These are phyloP conservation scores for Rhizopus sp. DNA, from an alignment of 371 early-diverging fungal genomes.

Conservation along the genomic window DNA sequence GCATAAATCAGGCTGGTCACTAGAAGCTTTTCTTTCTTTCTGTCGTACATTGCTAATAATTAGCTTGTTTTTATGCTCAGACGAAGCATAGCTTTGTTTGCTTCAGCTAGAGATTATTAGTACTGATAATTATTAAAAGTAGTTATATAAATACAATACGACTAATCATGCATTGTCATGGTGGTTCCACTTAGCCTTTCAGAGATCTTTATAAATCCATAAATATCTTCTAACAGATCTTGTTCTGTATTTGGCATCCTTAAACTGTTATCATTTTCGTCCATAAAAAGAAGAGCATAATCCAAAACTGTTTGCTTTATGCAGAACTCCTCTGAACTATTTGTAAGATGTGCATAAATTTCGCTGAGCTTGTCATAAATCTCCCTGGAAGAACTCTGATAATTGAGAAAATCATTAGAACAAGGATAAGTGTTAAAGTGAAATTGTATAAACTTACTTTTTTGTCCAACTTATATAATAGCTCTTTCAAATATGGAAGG, in stretches of 20 bases:
- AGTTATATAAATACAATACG: slow-evolving; percentile 9
- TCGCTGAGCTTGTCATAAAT: slow-evolving; percentile 8
- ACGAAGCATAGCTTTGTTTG: too few relatives aligned
- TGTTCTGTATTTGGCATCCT: slow-evolving; percentile 13
- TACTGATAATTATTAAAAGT: not conserved
- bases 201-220: slow-evolving; percentile 10
- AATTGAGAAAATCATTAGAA: slow-evolving; percentile 14
- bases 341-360: slow-evolving; percentile 4
- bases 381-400: slow-evolving; percentile 7
- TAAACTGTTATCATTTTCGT: slow-evolving; percentile 10
- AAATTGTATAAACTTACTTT: slow-evolving; percentile 6
- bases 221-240: slow-evolving; percentile 13
- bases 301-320: slow-evolving; percentile 13
- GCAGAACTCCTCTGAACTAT: slow-evolving; percentile 12
- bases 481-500: slow-evolving; percentile 8
- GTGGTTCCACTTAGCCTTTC: slow-evolving; percentile 13
- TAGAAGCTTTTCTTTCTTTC: too few relatives aligned
- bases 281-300: slow-evolving; percentile 11
- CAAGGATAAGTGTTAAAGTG: slow-evolving; percentile 4
- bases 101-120: not conserved
- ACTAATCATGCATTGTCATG: slow-evolving; percentile 12
- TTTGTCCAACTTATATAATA: slow-evolving; percentile 8
- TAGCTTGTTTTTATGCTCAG: too few relatives aligned
- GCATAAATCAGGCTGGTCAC: too few relatives aligned
- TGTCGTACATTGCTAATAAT: too few relatives aligned